These are phyloP conservation scores for Macrophomina tecta DNA, from an alignment of 2,329 filamentous ascomycete genomes.

Conservation along the genomic window DNA sequence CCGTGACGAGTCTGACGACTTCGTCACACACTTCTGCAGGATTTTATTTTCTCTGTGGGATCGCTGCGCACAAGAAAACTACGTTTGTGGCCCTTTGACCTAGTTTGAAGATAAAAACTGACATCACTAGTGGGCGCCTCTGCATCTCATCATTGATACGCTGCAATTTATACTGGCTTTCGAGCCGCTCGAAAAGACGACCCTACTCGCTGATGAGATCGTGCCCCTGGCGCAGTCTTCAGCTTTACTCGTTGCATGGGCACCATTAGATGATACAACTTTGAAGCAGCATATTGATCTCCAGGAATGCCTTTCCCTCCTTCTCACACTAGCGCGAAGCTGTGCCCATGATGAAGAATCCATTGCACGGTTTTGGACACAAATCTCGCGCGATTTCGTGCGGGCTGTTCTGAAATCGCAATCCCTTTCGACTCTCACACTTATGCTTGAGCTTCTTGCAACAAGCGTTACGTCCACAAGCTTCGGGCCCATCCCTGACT, in stretches of 20 bases:
- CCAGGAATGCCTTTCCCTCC: slow-evolving; percentile 66
- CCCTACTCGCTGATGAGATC: slow-evolving; percentile 64
- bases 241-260: neutral
- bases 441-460: slow-evolving; percentile 69
- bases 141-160: slow-evolving; percentile 70
- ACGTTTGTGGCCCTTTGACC: slow-evolving; percentile 36
- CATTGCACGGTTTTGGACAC: slow-evolving; percentile 66
- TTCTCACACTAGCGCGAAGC: slow-evolving; percentile 68
- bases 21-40: slow-evolving; percentile 69
- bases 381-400: slow-evolving; percentile 4
- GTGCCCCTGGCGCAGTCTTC: slow-evolving; percentile 49
- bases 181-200: slow-evolving; percentile 64
- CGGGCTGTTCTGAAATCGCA: slow-evolving; percentile 41
- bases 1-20: slow-evolving; percentile 54
- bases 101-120: slow-evolving; percentile 14
- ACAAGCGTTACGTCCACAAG: slow-evolving; percentile 69
- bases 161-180: slow-evolving; percentile 68
- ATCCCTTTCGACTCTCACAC: slow-evolving; percentile 70
- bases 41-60: slow-evolving; percentile 72
- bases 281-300: slow-evolving; percentile 67
- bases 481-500: slow-evolving; percentile 67
- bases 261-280: slow-evolving; percentile 10
- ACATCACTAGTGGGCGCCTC: slow-evolving; percentile 60
- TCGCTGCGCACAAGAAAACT: slow-evolving; percentile 68
- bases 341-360: slow-evolving; percentile 54